Base-by-base conservation (phyloP, 352 stramenopile genomes). In the Phytophthora crassamura region DNA sequence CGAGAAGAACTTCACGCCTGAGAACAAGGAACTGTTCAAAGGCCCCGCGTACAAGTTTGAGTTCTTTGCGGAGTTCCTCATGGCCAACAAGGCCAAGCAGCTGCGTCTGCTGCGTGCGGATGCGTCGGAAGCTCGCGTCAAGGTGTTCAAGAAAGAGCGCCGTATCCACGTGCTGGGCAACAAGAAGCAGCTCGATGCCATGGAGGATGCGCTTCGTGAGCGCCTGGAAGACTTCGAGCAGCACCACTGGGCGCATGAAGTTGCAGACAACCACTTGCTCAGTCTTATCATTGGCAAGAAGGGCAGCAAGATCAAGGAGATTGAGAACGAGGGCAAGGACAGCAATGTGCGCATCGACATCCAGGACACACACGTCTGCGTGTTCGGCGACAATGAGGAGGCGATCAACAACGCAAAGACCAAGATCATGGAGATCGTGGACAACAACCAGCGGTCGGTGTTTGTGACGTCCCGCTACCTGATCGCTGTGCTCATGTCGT, bases 231-330 rank as follows among this genome's bases (percentile, higher is more conserved):
- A 72, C 45, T 94, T 94, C 34, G 69, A 89, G 59, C 59, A 53
- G 18, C 70, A 79, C 49, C 78, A 89, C 56, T 91, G 82, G 78
- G 52, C 90, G 4, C 70, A 75, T 32, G 77, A 92, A 42, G 75
- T 92, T 33, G 41, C 63, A 4, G 83, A 94, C 49, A 69, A 77
- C 36, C 78, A 85, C 43, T 34, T 88, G 28, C 60, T 94, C 40
- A 94, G 86, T 49, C 67, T 91, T 20, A 90, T 94, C 40, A 92
- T 94, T 47, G 86, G 86, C 54, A 92, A 92, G 66, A 94, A 92
- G 53, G 86, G 86, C 8, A 67, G 66, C 48, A 90, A 84, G 53
- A 94, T 94, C 67, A 91, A 92, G 58, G 61, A 88, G 48, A 82
- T 94, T 33, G 86, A 93, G 41, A 69, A 65, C 3, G 77, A 81